Conservation (phyloP, 2,329 filamentous ascomycete genomes). For the Coleophoma crateriformis region DNA sequence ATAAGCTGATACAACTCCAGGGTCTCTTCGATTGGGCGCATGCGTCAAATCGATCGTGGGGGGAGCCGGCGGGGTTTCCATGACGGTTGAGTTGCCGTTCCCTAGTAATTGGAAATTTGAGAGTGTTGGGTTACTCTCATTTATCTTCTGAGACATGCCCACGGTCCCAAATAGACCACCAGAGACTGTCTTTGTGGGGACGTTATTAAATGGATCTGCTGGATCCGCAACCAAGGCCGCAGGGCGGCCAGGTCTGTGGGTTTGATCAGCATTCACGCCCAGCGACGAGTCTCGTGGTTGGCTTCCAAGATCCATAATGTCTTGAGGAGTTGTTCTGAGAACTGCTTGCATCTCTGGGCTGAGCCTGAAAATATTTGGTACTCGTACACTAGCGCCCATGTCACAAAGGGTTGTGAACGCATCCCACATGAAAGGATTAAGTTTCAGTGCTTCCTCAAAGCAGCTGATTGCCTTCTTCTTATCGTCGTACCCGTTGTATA, state of each 20-base stretch:
- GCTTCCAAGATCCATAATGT: conserved; percentile 15
- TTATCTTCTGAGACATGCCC: conserved; percentile 25
- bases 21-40: conserved; percentile 21
- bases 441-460: conserved; percentile 82
- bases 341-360: conserved; percentile 56
- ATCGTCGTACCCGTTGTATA: conserved; percentile 77
- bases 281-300: conserved; percentile 11
- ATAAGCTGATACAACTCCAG: conserved; percentile 19
- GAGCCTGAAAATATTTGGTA: conserved; percentile 81
- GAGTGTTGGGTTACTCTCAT: conserved; percentile 28
- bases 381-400: conserved; percentile 73
- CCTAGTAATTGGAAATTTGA: conserved; percentile 25
- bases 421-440: conserved; percentile 98
- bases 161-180: conserved; percentile 25
- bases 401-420: conserved; percentile 87
- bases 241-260: conserved; percentile 18
- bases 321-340: conserved; percentile 27
- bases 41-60: conserved; percentile 29
- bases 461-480: conserved; percentile 78
- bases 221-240: conserved; percentile 19
- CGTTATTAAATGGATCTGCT: conserved; percentile 28
- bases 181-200: conserved; percentile 16
- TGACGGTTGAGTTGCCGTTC: conserved; percentile 37
- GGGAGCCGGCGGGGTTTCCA: conserved; percentile 58
- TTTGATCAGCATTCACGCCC: conserved; percentile 14